phyloP scores from a whole-genome alignment of 805 yeast genomes.

The Barnettozyma sucrosica region DNA sequence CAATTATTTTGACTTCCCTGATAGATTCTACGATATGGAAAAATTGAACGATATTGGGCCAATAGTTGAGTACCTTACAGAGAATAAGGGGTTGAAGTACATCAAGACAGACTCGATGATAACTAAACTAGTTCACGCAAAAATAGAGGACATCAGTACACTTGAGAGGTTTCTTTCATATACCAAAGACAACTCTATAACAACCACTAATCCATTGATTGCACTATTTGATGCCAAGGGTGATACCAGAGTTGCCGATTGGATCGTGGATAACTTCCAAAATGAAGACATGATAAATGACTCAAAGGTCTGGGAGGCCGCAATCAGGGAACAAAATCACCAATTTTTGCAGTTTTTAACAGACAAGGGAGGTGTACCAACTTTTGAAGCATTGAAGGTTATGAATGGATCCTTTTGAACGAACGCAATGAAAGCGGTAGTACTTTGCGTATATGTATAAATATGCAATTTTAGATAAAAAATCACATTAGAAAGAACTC shows the following conservation, averaged over 20 bases:
- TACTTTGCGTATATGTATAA: no score
- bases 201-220: constrained; percentile 14
- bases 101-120: constrained; percentile 7
- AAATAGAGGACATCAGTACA: not conserved
- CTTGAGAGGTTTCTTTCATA: constrained; percentile 9
- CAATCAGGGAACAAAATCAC: constrained; percentile 5
- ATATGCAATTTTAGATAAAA: no score
- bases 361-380: constrained; percentile 21
- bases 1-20: constrained; percentile 16
- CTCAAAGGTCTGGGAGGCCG: constrained; percentile 19
- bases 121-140: constrained; percentile 5
- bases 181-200: constrained; percentile 6
- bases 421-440: no score
- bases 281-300: constrained; percentile 10
- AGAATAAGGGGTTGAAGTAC: constrained; percentile 9
- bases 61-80: constrained; percentile 1
- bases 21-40: constrained; percentile 11
- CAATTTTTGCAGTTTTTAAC: constrained; percentile 12
- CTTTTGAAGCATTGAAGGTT: constrained; percentile 13
- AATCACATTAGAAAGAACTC: no score
- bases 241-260: constrained; percentile 10
- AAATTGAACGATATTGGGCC: not conserved
- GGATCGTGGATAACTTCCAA: constrained; percentile 15
- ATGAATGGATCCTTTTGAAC: not conserved
- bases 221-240: constrained; percentile 7